Percentiles rank a stretch among this genome's conserved stretches.
These are phyloP conservation scores for Amanita pallidorosea DNA, from an alignment of 768 basidiomycete genomes.

Conservation along the genomic window DNA sequence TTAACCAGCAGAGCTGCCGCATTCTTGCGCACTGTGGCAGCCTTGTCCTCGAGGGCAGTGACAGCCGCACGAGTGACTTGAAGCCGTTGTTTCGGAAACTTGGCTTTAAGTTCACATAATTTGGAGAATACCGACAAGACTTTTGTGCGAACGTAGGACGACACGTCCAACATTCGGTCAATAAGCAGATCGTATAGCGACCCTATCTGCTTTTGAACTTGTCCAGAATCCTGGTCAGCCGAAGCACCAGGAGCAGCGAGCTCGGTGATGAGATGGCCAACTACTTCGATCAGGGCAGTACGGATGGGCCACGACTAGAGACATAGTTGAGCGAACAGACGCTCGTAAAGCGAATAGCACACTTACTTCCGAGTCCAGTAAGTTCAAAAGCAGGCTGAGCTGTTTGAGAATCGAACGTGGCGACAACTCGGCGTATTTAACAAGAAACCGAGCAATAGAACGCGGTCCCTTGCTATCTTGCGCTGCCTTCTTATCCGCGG, in stretches of 20 bases:
- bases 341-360: not conserved
- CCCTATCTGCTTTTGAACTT: conserved; percentile 64
- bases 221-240: conserved; percentile 33
- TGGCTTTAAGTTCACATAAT: conserved; percentile 63
- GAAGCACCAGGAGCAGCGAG: conserved; percentile 47
- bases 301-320: conserved; percentile 90
- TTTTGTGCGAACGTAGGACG: conserved; percentile 86
- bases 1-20: conserved; percentile 68
- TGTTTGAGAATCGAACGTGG: conserved; percentile 83
- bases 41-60: conserved; percentile 81
- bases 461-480: conserved; percentile 85
- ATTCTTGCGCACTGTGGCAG: conserved; percentile 75
- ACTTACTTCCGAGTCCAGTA: conserved; percentile 84
- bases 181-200: conserved; percentile 75
- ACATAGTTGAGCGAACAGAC: not conserved
- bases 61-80: conserved; percentile 68
- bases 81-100: conserved; percentile 82
- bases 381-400: conserved; percentile 71
- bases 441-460: conserved; percentile 76
- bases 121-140: conserved; percentile 69
- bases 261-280: conserved; percentile 78
- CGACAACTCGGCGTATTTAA: conserved; percentile 67
- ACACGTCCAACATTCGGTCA: conserved; percentile 80
- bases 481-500: conserved; percentile 15
- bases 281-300: conserved; percentile 84